Evolutionary conservation across 1,139 yeast genomes (phyloP), one percentile per base, ranked within the genome.

Genomic region (Blastobotrys raffinosifermentans): DNA sequence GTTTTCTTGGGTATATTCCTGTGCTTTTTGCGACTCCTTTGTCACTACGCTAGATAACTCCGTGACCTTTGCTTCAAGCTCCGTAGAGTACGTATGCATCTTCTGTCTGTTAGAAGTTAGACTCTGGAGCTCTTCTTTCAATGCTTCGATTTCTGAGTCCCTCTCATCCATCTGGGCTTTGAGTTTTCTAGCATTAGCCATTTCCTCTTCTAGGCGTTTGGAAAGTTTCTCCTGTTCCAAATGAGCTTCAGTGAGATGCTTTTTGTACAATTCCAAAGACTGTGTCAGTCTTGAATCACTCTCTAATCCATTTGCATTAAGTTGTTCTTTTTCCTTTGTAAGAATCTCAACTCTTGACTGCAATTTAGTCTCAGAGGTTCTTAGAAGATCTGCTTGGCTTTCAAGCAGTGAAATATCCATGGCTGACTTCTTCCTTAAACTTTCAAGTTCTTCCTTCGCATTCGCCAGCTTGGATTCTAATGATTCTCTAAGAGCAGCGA

Each of bases 241-340:
- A 18, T 34, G 27, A 3, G 39, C 35, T 20, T 37, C 40, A 18
- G 40, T 31, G 11, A 35, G 34, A 31, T 5, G 45, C 42, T 20
- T 34, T 31, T 14, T 31, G 23, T 31, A 41, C 27, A 29, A 14
- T 35, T 38, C 40, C 35, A 31, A 8, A 9, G 10, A 16, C 10
- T 32, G 11, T 30, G 38, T 30, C 14, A 25, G 21, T 17, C 10
- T 6, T 10, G 22, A 8, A 18, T 17, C 22, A 13, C n/a, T 25
- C 26, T 20, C 26, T n/a, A n/a, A n/a, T n/a, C n/a, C n/a, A n/a
- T n/a, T n/a, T n/a, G n/a, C n/a, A n/a, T n/a, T n/a, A n/a, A n/a
- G n/a, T n/a, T n/a, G n/a, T n/a, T n/a, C n/a, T n/a, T n/a, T n/a
- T n/a, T n/a, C n/a, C n/a, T n/a, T n/a, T n/a, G 7, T 25, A 6